Base-by-base conservation (phyloP, 2,329 filamentous ascomycete species). In the Trichoderma afroharzianum region DNA sequence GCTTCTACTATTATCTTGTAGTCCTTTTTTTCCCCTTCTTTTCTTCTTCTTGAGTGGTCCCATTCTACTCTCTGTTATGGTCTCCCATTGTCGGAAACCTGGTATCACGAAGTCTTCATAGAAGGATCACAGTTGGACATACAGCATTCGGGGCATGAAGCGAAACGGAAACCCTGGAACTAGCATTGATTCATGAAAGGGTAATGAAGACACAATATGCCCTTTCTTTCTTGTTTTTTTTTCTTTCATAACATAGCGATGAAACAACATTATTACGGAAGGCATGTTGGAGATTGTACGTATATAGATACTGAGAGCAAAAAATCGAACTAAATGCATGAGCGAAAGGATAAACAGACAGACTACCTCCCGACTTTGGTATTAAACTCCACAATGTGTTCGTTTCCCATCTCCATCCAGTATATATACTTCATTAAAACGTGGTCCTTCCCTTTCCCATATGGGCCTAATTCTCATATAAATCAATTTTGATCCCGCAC, bases 151-250 rank as follows among this genome's bases (percentile, higher is more conserved):
- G 55, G 66, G 21, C 21, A 53, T 62, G 57, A 69, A 69, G 43
- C 39, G 30, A 62, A 15, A 53, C 7, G 33, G 63, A 26, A 67
- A 50, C 57, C 39, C 57, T 11, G 8, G 32, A 61, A 24, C 21
- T 18, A 32, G 28, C 66, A 62, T 69, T 62, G 57, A 62, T 36
- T 69, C 30, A 62, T n/a, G 30, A 11, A 62, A 61, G 66, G 66
- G 39, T n/a, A 32, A 12, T 69, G 30, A 58, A 62, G 33, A 58
- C 50, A 53, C 47, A 33, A 62, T 28, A 50, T 28, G 28, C 39
- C 28, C 57, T 24, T 47, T 50, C 12, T 47, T 47, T 24, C 11
- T 47, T 32, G 15, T 32, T n/a, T 24, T 26, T 32, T 12, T 26
- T 6, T n/a, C 15, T 50, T 14, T n/a, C 12, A 62, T 11, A 62